Conservation (phyloP, 331 rosid species). For the Acacia concinna region DNA sequence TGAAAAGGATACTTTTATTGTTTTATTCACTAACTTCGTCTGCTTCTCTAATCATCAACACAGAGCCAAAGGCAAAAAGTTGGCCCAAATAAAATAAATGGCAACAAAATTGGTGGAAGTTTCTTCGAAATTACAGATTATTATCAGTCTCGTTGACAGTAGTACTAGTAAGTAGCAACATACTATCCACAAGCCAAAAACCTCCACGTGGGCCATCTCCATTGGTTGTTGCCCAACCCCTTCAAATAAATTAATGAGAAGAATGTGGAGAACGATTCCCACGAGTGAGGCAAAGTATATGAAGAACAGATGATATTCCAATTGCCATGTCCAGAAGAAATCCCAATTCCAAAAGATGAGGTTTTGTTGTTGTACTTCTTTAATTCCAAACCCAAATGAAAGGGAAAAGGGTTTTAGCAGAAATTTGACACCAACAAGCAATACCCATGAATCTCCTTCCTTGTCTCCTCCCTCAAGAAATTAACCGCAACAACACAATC, state of each 20-base stretch:
- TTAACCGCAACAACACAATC: not conserved
- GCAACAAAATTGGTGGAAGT: conserved; percentile 14
- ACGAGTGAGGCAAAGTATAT: conserved; percentile 34
- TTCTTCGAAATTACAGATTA: conserved; percentile 28
- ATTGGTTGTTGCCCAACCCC: not conserved
- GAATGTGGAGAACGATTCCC: not conserved
- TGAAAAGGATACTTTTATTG: too few relatives aligned
- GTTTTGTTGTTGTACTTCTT: not conserved
- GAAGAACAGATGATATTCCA: not conserved
- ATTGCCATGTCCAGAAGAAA: not conserved
- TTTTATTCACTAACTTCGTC: too few relatives aligned
- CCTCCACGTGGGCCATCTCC: not conserved
- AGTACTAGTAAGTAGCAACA: too few relatives aligned
- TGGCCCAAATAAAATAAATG: not conserved
- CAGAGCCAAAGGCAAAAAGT: not conserved
- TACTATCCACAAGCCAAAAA: not conserved
- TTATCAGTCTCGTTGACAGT: not conserved
- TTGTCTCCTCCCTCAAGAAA: not conserved
- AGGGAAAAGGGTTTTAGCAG: not conserved
- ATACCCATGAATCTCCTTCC: conserved; percentile 17
- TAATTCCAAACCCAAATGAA: conserved; percentile 18
- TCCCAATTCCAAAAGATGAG: not conserved
- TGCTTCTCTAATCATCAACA: too few relatives aligned
- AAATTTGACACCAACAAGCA: conserved; percentile 23
- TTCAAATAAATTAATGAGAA: not conserved